phyloP scores from a whole-genome alignment of 2,329 filamentous ascomycete species.

The Hymenoscyphus scutula region DNA sequence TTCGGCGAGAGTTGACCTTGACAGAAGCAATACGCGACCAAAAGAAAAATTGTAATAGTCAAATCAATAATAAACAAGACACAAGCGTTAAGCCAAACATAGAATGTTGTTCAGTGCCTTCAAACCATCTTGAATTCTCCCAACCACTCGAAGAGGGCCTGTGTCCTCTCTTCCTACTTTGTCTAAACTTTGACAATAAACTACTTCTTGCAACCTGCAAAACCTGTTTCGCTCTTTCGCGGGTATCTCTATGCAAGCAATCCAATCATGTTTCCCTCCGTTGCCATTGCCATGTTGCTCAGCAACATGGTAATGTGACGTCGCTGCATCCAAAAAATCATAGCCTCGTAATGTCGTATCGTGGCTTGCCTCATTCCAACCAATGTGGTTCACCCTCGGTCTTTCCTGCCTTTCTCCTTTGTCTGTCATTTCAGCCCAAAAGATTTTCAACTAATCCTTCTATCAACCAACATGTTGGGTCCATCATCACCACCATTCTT shows the following conservation, averaged over 20 bases:
- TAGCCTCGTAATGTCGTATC: slow-evolving; percentile 28
- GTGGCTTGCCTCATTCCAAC: slow-evolving; percentile 17
- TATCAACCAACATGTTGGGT: slow-evolving; percentile 40
- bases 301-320: slow-evolving; percentile 16
- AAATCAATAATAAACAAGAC: neutral
- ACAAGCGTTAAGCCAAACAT: neutral
- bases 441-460: slow-evolving; percentile 47
- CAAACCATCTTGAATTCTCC: neutral
- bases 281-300: slow-evolving; percentile 20
- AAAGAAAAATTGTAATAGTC: slow-evolving; percentile 29
- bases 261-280: neutral
- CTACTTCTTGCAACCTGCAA: neutral
- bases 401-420: neutral
- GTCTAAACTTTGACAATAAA: neutral
- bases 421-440: neutral
- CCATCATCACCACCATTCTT: slow-evolving; percentile 22
- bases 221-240: neutral
- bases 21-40: slow-evolving; percentile 25
- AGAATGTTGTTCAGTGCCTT: neutral
- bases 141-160: neutral
- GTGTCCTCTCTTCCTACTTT: neutral
- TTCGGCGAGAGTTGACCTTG: slow-evolving; percentile 19
- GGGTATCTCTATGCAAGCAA: slow-evolving; percentile 26
- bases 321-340: slow-evolving; percentile 18
- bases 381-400: neutral